A percentile compares a stretch with the other conserved stretches of the same genome.
Conservation (phyloP, 495 filamentous ascomycete species). For the Trichoderma reesei region DNA sequence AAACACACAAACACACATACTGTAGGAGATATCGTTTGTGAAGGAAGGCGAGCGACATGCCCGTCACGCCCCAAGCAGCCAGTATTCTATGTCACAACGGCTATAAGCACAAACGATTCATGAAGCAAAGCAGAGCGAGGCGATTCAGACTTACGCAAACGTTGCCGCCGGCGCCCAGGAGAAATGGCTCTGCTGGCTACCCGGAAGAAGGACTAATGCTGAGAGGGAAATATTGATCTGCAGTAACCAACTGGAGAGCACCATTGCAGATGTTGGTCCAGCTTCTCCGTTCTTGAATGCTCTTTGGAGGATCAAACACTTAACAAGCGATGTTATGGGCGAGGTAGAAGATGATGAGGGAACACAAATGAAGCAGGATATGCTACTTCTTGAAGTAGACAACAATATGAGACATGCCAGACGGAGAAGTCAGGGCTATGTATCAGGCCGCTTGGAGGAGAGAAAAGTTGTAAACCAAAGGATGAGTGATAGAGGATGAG, state of each 20-base stretch:
- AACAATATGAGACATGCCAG: background rate
- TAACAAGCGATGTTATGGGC: background rate
- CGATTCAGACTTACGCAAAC: background rate
- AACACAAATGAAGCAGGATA: background rate
- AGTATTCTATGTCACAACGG: background rate
- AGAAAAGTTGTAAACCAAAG: background rate
- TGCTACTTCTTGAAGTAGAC: background rate
- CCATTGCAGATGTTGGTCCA: background rate
- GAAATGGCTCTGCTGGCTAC: background rate
- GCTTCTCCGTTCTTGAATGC: background rate
- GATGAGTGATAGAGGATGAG: background rate
- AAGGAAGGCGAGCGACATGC: background rate
- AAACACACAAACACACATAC: background rate
- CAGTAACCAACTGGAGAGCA: background rate
- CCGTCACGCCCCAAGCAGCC: background rate
- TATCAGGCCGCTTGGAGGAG: background rate
- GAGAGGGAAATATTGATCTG: background rate
- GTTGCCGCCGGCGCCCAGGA: background rate
- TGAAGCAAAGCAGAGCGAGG: background rate
- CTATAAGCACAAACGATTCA: background rate
- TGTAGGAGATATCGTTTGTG: background rate
- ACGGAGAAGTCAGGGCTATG: background rate
- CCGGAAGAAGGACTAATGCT: background rate
- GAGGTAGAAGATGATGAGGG: background rate
- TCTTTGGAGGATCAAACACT: background rate